Evolutionary conservation across 805 yeast species (phyloP), one percentile per base, ranked within the genome.

Genomic region (Saccharomyces mikatae): DNA sequence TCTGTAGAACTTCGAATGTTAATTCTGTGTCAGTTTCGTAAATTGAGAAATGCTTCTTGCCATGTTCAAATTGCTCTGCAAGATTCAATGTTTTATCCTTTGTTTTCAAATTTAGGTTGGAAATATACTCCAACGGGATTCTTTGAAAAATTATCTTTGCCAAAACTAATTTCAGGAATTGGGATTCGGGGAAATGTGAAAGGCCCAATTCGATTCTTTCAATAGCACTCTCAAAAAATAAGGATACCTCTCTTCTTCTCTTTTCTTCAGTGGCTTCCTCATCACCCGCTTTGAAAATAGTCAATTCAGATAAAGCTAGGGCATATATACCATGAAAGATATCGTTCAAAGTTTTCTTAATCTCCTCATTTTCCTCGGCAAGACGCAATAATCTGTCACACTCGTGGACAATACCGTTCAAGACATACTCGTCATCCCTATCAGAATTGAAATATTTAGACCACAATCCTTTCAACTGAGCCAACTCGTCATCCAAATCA

Each of bases 351-450:
- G 59, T 57, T 44, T 58, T 24, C 56, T 55, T 55, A 11, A 55
- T 56, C 66, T 61, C 28, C 64, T 52, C 55, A 29, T 58, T 57
- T n/a, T 56, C 66, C 5, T 54, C 56, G 41, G 64, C 59, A 47
- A 65, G 59, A 65, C 91, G 76, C 59, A 90, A 74, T 32, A 89
- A 67, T 50, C 95, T 73, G 64, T 92, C 97, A 72, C 96, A 87
- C 67, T 92, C 97, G 62, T 91, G 96, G n/a, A 92, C 79, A 4
- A 91, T 78, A 26, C 97, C 97, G 63, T 90, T 87, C 55, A 87
- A 66, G 36, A 87, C 77, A 56, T 83, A 71, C 64, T 84, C 87
- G 58, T 79, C 80, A 24, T 84, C 86, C 54, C 80, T 79, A 3
- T 79, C 81, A 1, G 86, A 75, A 4, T 73, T 67, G 46, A 71